These are phyloP conservation scores for Phylloporus sp. DNA, from an alignment of 768 basidiomycete species.

Conservation along the genomic window DNA sequence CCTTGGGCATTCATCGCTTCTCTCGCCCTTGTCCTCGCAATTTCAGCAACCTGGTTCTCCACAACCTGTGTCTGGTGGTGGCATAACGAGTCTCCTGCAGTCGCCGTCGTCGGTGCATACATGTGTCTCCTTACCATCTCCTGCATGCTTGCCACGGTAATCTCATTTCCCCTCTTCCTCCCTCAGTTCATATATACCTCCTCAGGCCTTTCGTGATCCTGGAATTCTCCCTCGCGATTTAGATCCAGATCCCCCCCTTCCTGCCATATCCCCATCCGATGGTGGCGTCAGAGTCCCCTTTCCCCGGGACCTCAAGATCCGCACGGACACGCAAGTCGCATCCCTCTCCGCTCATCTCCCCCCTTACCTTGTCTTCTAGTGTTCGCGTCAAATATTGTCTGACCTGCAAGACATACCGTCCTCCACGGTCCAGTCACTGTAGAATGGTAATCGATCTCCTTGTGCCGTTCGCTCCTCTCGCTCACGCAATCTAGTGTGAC, in stretches of 20 bases:
- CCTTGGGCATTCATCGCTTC: conserved; percentile 75
- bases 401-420: conserved; percentile 89
- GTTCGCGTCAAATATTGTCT: conserved; percentile 92
- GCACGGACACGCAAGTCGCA: conserved; percentile 62
- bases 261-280: conserved; percentile 57
- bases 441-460: conserved; percentile 59
- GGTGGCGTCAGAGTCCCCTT: conserved; percentile 58
- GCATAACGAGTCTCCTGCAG: conserved; percentile 66
- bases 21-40: conserved; percentile 53
- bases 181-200: background rate
- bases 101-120: conserved; percentile 62
- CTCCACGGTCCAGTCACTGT: conserved; percentile 93
- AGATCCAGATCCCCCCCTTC: conserved; percentile 81
- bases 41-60: conserved; percentile 81
- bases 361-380: conserved; percentile 34
- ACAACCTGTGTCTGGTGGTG: conserved; percentile 91
- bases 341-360: background rate
- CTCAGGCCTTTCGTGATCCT: conserved; percentile 71
- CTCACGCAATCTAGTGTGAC: conserved; percentile 60
- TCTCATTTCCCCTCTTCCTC: conserved; percentile 22
- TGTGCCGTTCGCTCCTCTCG: background rate
- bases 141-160: conserved; percentile 72
- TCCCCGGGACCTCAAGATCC: conserved; percentile 78
- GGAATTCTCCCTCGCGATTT: conserved; percentile 87
- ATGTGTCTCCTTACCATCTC: conserved; percentile 62